phyloP scores from a whole-genome alignment of 768 basidiomycete genomes.

The Glaciozyma antarctica region DNA sequence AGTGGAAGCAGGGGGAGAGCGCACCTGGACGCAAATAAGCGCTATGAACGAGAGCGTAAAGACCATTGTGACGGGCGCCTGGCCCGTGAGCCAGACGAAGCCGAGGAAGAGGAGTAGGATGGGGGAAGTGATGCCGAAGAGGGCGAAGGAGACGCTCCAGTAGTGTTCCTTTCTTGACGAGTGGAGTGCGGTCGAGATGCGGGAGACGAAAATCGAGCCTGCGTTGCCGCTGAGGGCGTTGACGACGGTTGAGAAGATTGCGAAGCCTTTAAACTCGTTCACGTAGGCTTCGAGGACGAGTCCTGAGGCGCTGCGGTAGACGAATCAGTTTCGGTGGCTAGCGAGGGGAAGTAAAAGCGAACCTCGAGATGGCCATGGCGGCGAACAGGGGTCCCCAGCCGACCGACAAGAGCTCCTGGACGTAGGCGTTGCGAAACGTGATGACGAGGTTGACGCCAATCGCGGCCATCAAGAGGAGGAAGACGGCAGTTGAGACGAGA shows the following conservation, averaged over 20 bases:
- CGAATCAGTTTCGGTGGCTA: slow-evolving; percentile 14
- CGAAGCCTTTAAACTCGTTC: slow-evolving; percentile 75
- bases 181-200: slow-evolving; percentile 81
- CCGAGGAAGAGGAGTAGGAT: slow-evolving; percentile 65
- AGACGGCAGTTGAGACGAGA: slow-evolving; percentile 52
- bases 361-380: slow-evolving; percentile 59
- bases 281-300: slow-evolving; percentile 87
- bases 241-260: slow-evolving; percentile 74
- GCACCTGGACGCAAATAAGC: slow-evolving; percentile 16
- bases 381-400: slow-evolving; percentile 86
- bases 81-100: slow-evolving; percentile 58
- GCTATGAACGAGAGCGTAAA: slow-evolving; percentile 58
- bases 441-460: slow-evolving; percentile 50
- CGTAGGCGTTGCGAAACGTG: slow-evolving; percentile 58
- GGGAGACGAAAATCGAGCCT: slow-evolving; percentile 81
- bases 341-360: not conserved
- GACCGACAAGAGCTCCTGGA: slow-evolving; percentile 60
- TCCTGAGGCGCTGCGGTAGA: slow-evolving; percentile 69
- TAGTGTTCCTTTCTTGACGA: slow-evolving; percentile 41
- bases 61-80: slow-evolving; percentile 61
- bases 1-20: not conserved
- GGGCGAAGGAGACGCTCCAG: slow-evolving; percentile 43
- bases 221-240: slow-evolving; percentile 82
- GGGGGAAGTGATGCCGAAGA: slow-evolving; percentile 68
- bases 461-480: slow-evolving; percentile 45